Percentiles rank a stretch among this genome's conserved stretches.
phyloP scores from a whole-genome alignment of 768 basidiomycete species.

The Boletellus ananas region DNA sequence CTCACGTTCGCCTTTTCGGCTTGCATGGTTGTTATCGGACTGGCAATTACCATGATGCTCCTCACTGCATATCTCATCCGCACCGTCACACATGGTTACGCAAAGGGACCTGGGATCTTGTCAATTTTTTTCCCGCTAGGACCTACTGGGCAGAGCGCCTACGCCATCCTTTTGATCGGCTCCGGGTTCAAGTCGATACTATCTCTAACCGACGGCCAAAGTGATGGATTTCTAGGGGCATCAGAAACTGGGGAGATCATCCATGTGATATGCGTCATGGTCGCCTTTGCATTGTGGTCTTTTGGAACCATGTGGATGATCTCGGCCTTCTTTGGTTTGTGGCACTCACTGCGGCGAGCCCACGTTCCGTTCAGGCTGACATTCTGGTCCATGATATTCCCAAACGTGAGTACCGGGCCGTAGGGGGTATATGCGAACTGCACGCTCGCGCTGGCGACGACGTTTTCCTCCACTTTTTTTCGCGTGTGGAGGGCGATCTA shows the following conservation, averaged over 20 bases:
- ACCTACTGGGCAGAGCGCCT: constrained; percentile 66
- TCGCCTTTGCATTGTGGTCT: constrained; percentile 55
- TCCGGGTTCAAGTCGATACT: constrained; percentile 40
- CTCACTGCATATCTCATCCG: constrained; percentile 61
- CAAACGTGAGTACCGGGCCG: constrained; percentile 45
- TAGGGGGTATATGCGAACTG: constrained; percentile 67
- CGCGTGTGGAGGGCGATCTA: constrained; percentile 57
- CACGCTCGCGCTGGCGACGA: constrained; percentile 48
- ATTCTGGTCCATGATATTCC: constrained; percentile 71
- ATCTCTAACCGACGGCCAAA: constrained; percentile 32
- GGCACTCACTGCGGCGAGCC: constrained; percentile 37
- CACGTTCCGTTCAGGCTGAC: constrained; percentile 50
- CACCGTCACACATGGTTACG: constrained; percentile 53
- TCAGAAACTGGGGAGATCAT: constrained; percentile 38
- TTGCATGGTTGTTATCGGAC: constrained; percentile 53
- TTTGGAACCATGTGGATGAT: constrained; percentile 61
- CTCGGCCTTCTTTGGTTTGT: constrained; percentile 50
- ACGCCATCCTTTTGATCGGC: constrained; percentile 53
- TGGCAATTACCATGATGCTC: constrained; percentile 62
- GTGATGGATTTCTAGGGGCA: constrained; percentile 34
- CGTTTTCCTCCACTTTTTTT: constrained; percentile 53
- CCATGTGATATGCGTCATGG: constrained; percentile 43
- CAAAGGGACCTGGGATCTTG: constrained; percentile 44
- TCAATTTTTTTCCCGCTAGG: constrained; percentile 74
- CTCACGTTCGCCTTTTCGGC: constrained; percentile 51